Base-by-base conservation (phyloP, 2,329 filamentous ascomycete genomes). In the Mollisiaceae sp. region DNA sequence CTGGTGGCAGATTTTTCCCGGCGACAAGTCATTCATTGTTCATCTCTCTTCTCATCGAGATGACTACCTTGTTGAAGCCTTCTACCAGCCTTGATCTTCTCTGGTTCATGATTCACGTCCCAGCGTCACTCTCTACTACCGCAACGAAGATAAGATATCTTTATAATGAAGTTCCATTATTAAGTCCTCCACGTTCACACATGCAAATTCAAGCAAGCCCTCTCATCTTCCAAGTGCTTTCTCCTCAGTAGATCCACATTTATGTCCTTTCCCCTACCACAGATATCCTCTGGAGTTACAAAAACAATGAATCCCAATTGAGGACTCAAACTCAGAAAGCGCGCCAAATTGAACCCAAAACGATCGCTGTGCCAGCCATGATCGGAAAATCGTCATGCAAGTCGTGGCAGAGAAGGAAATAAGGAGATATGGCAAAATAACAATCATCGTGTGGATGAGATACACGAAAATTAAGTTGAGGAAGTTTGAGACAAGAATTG, bases 351-450 rank as follows among this genome's bases (percentile, higher is more conserved):
- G 73, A 74, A 71, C 15, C 71, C 65, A 73, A 73, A 74, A 72
- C 73, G 80, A 84, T 84, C 82, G 82, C 81, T 85, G 84, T 86
- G 80, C 85, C 82, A 82, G 84, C 86, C 84, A 84, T 77, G 82
- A 82, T 85, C 81, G 82, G 85, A 81, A 82, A 71, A 82, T 85
- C 81, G 82, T 85, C 83, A 85, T 86, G 83, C 80, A 83, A 78
- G 65, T 74, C 72, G 72, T 70, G 73, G 61, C 70, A 60, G 71
- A 71, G 60, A 69, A 71, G 47, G 56, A 70, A 65, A 72, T 77
- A 79, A 77, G 73, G 62, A 59, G 57, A 63, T 32, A 32, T 63
- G 59, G 64, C 62, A 38, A 65, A 67, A 64, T 67, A 61, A 60
- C 67, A 61, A 65, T 38, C 65, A 61, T 66, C 57, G 61, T 69